Percentiles rank a stretch among this genome's conserved stretches.
phyloP scores from a whole-genome alignment of 2,329 filamentous ascomycete species.

The Domatiomyces globalis region DNA sequence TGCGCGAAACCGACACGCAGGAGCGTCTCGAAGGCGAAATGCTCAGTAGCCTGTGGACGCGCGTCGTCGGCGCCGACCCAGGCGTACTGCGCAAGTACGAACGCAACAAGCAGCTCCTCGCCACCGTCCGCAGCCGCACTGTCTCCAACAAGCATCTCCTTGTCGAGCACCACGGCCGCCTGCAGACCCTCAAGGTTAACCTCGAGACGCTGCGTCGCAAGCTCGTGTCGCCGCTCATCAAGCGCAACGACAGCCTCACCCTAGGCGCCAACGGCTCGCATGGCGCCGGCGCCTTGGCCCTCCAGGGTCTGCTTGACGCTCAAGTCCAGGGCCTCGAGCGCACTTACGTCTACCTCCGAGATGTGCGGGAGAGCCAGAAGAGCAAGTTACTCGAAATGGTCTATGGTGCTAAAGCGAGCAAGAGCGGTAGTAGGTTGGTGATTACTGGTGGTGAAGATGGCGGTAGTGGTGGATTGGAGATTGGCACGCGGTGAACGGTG shows the following conservation, averaged over 20 bases:
- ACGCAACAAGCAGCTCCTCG: conserved; percentile 68
- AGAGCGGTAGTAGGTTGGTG: not conserved
- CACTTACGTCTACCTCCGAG: conserved; percentile 63
- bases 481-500: not conserved
- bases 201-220: conserved; percentile 73
- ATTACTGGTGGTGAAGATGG: not conserved
- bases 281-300: conserved; percentile 14
- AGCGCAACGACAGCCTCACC: conserved; percentile 43
- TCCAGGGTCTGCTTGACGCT: conserved; percentile 44
- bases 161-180: conserved; percentile 70
- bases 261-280: conserved; percentile 19
- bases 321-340: conserved; percentile 73
- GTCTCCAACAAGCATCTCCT: conserved; percentile 77
- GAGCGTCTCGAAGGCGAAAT: conserved; percentile 69
- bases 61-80: conserved; percentile 63
- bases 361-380: conserved; percentile 65
- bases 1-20: conserved; percentile 68
- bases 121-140: conserved; percentile 65
- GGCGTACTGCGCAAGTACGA: conserved; percentile 75
- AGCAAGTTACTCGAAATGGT: conserved; percentile 67
- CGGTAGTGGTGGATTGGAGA: not conserved
- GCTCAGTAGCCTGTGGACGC: conserved; percentile 72
- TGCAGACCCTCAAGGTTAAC: conserved; percentile 71
- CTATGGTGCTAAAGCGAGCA: conserved; percentile 38
- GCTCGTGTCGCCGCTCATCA: conserved; percentile 69